Evolutionary conservation across 805 yeast species (phyloP), one percentile per base, ranked within the genome.

Genomic region (Wickerhamomyces alni): DNA sequence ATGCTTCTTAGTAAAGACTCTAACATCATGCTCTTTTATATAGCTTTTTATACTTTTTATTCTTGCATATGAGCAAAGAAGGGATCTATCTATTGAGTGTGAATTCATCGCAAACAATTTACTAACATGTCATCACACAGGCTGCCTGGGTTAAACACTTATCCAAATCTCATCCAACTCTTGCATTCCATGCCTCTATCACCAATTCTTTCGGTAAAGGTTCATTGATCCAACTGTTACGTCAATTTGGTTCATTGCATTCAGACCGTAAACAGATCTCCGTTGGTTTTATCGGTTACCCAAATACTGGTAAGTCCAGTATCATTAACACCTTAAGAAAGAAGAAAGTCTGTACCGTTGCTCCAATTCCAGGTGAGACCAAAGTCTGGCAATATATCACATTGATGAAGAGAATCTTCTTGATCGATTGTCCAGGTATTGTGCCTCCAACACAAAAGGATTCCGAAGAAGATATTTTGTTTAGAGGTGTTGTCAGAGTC

Each of bases 311-410:
- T 55, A 89, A 89, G 61, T 88, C 96, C 3, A 87, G 96, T 16
- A 83, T 91, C 50, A 91, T 91, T 57, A 91, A 91, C 67, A 89
- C 98, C 2, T 69, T 91, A 52, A 79, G 97, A 59, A 80, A 82
- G 62, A 93, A 93, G 75, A 93, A 91, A 67, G 99, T 91, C 35
- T 93, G 98, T 68, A 81, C 75, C 33, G 98, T 91, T 35, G 99
- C 99, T 2, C 99, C 99, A 35, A 88, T 91, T 54, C 99, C 99
- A 24, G 99, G 99, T 62, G 99, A 91, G 61, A 91, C 99, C 27
- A 91, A 91, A 65, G 97, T 91, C 33, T 91, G 99, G 99, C 99
- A 91, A 70, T 91, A 91, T 68, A 89, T 91, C 55, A 89, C 99
- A 4, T 71, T 91, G 54, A 91, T 93, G 97, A 91, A 91, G 72